Conservation (phyloP, 2,329 filamentous ascomycete species). For the Ophiostoma piceae region DNA sequence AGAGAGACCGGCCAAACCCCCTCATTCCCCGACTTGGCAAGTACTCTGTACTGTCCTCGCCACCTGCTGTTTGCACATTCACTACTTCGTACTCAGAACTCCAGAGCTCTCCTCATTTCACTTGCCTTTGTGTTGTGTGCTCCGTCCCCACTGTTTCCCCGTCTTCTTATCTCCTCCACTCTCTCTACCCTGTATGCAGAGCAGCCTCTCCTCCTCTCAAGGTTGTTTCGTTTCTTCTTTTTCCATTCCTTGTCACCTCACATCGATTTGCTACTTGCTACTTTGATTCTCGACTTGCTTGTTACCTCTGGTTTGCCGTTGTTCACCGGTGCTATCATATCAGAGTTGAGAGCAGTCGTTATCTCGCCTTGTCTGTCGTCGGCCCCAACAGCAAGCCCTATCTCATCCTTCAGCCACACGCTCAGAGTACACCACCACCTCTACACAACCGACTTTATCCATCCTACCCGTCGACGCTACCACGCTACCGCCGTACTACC, state of each 20-base stretch:
- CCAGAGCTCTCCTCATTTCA: neutral
- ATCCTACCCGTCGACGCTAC: constrained; percentile 22
- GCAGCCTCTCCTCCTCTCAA: neutral
- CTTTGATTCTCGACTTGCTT: neutral
- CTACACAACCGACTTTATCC: neutral
- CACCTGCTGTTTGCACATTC: neutral
- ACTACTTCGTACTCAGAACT: neutral
- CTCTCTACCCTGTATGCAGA: too few relatives aligned
- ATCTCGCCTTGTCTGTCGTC: neutral
- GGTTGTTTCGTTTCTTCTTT: neutral
- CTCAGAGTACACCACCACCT: too few relatives aligned
- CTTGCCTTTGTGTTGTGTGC: neutral
- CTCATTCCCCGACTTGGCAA: too few relatives aligned
- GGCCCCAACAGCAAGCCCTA: neutral
- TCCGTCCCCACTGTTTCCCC: constrained; percentile 4
- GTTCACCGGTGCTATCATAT: constrained; percentile 1
- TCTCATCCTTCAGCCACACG: neutral
- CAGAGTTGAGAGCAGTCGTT: neutral
- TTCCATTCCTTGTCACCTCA: neutral
- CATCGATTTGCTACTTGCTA: neutral
- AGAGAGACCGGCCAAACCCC: too few relatives aligned
- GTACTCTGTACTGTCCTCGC: neutral
- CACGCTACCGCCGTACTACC: constrained; percentile 25
- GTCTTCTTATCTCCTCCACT: constrained; percentile 14
- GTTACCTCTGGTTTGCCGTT: constrained; percentile 7